These are phyloP conservation scores for Cryphonectria nitschkei DNA, from an alignment of 2,329 filamentous ascomycete genomes.

Conservation along the genomic window DNA sequence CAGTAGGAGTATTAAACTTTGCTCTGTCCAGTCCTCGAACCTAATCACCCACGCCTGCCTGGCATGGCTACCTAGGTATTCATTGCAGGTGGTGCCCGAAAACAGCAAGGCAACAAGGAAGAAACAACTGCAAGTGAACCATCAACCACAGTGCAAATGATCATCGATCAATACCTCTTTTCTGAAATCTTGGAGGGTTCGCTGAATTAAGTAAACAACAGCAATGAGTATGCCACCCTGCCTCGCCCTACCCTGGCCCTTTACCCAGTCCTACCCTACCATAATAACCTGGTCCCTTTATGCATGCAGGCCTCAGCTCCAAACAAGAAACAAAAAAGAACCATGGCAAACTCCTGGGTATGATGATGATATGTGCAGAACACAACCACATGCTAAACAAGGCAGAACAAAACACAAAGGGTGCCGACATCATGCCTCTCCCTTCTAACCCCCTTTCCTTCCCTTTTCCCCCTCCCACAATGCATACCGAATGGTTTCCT, in stretches of 20 bases:
- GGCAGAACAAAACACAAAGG: background rate
- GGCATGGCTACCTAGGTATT: too few species aligned
- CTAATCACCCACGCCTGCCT: too few species aligned
- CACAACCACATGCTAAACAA: conserved; percentile 3
- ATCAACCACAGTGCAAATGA: background rate
- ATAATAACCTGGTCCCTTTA: too few species aligned
- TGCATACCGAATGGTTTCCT: background rate
- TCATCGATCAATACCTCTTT: background rate
- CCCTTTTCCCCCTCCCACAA: too few species aligned
- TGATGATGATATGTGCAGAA: background rate
- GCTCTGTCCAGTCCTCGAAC: too few species aligned
- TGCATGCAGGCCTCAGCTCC: background rate
- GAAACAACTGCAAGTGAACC: too few species aligned
- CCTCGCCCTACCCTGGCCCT: background rate
- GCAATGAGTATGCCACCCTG: background rate
- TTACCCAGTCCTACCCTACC: background rate
- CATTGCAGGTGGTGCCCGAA: too few species aligned
- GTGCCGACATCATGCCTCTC: too few species aligned
- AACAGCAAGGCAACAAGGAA: too few species aligned
- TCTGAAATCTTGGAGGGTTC: background rate
- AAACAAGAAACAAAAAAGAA: background rate
- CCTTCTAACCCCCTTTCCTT: too few species aligned
- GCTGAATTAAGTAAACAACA: background rate
- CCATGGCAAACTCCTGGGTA: conserved; percentile 1
- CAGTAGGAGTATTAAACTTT: too few species aligned